Base-by-base conservation (phyloP, 768 basidiomycete genomes). In the Trametes maxima region DNA sequence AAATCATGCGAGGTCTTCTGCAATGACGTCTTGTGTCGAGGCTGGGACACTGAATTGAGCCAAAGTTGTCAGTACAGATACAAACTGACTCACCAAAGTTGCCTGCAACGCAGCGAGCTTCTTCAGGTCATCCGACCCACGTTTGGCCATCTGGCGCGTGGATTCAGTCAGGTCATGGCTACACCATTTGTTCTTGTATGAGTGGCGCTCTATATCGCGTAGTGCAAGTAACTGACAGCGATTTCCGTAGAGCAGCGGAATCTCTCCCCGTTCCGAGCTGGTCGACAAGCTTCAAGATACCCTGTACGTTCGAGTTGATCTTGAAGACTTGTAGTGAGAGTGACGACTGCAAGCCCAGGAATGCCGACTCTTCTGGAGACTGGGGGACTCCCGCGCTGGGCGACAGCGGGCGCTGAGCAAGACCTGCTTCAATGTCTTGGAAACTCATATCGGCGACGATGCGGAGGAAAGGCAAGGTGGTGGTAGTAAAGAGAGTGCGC, bases 251-350 rank as follows among this genome's bases (percentile, higher is more conserved):
- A 2, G 79, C 74, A 0, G 88, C 85, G 17, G 89, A 92, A 73
- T 98, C 95, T 69, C 86, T 86, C 35, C 78, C 78, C 0, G 90
- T 93, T 4, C 96, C 96, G 1, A 99, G 83, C 73, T 95, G 92
- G 70, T 98, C 95, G n/a, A 98, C 93, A n/a, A 95, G 82, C 75
- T 92, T 93, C 68, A 94, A 75, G 50, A 99, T 95, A 16, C 92
- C 96, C 70, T 96, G 93, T 2, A 98, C 94, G 75, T 99, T 99
- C 60, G 92, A 85, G 69, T 96, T 95, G 79, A 98, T 94, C 84
- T 98, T 98, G 88, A 98, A 98, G 59, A 96, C 93, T 73, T 98
- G 95, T 6, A 98, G 81, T 0, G 90, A 90, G 61, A 94, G 75
- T 14, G 92, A 92, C 3, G 84, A 86, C 70, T 94, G 94, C 16